These are phyloP conservation scores for Fistulinella staudtii DNA, from an alignment of 1,284 basidiomycete genomes.

Conservation along the genomic window DNA sequence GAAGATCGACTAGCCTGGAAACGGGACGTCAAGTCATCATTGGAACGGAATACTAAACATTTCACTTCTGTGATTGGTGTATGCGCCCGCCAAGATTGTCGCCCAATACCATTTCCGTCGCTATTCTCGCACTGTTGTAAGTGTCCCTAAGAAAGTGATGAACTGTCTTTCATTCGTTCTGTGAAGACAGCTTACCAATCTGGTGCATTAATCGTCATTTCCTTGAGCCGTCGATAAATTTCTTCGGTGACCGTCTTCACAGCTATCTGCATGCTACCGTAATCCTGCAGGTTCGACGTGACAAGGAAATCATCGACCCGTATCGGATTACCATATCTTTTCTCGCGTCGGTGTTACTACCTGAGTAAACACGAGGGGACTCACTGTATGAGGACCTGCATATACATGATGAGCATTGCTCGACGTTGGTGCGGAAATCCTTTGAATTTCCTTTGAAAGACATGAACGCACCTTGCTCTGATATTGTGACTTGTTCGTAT, in stretches of 20 bases:
- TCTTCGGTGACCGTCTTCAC: constrained; percentile 60
- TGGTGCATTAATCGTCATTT: constrained; percentile 64
- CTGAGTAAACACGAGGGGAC: not conserved
- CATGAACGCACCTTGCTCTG: constrained; percentile 50
- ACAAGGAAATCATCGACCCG: constrained; percentile 41
- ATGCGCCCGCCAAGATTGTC: constrained; percentile 51
- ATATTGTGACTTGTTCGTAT: constrained; percentile 71
- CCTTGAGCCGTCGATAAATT: constrained; percentile 49
- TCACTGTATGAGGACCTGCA: constrained; percentile 10
- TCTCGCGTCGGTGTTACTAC: not conserved
- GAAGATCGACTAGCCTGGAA: not conserved
- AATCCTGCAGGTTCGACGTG: constrained; percentile 36
- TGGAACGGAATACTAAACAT: not conserved
- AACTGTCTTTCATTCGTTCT: not conserved
- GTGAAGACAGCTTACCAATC: constrained; percentile 53
- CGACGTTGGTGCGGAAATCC: constrained; percentile 34
- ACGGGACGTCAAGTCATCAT: not conserved
- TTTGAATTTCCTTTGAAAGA: too few relatives aligned
- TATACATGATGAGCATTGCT: not conserved
- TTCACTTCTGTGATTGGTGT: constrained; percentile 53
- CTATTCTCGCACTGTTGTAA: constrained; percentile 53
- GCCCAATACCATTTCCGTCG: constrained; percentile 59
- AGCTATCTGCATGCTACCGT: constrained; percentile 44
- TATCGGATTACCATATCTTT: constrained; percentile 51
- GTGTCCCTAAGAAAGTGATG: constrained; percentile 48